Percentiles rank a stretch among this genome's conserved stretches.
Conservation (phyloP, 192 early-diverging fungal genomes). For the Chytriomyces sp. region DNA sequence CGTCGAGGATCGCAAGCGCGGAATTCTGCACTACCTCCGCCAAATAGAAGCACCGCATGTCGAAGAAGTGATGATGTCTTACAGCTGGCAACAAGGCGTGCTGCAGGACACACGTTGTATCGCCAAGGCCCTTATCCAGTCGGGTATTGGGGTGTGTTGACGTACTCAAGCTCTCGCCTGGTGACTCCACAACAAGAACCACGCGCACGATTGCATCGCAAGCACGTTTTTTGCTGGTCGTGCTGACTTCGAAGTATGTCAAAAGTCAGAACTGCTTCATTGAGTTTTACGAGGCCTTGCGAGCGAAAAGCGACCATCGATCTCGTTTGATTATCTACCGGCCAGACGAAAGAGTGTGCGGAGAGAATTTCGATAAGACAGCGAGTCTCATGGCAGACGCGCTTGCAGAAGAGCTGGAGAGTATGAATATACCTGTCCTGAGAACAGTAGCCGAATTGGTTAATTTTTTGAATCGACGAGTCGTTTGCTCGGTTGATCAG, state of each 20-base stretch:
- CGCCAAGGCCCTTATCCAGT: not conserved
- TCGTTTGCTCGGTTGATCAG: slow-evolving; percentile 13
- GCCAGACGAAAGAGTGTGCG: not conserved
- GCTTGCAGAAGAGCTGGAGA: not conserved
- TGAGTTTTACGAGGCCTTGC: slow-evolving; percentile 17
- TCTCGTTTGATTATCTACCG: slow-evolving; percentile 1
- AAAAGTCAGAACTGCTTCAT: slow-evolving; percentile 1
- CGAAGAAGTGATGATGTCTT: slow-evolving; percentile 32
- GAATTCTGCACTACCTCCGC: slow-evolving; percentile 4
- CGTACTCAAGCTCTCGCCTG: not conserved
- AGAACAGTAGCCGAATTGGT: not conserved
- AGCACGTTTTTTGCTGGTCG: slow-evolving; percentile 9
- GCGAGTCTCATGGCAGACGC: not conserved
- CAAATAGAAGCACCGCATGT: slow-evolving; percentile 2
- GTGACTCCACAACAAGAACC: not conserved
- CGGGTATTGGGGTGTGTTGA: slow-evolving; percentile 26
- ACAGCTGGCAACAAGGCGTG: slow-evolving; percentile 15
- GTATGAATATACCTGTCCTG: slow-evolving; percentile 1
- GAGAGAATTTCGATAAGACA: not conserved
- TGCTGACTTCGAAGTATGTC: slow-evolving; percentile 12
- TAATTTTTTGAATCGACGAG: slow-evolving; percentile 3
- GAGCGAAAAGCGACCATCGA: not conserved
- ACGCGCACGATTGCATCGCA: slow-evolving; percentile 20
- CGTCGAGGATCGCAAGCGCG: no score
- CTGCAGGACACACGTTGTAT: not conserved